Evolutionary conservation across 345 rosid species (phyloP), one percentile per base, ranked within the genome.

Genomic region (Pelargonium nanum): DNA sequence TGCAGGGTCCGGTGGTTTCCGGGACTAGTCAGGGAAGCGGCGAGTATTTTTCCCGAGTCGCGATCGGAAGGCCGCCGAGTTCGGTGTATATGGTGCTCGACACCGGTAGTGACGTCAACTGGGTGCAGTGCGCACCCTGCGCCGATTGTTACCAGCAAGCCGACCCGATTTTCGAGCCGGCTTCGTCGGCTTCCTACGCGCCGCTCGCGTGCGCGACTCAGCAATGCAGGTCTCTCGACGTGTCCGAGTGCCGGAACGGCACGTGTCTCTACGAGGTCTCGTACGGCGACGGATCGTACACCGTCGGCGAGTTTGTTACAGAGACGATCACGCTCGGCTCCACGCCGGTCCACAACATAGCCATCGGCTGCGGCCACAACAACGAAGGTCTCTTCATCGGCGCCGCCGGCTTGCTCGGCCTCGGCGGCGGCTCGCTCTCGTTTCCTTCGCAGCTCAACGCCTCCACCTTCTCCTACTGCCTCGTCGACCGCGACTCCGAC

Each of bases 81-180:
- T 75, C 74, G 19, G 81, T 78, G 12, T 86, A 88, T 60, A 64
- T 91, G 87, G 94, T 91, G 20, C 73, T 91, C 17, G 96, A 91
- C 67, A 86, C 91, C 0, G 98, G 96, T 10, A 91, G 98, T 30
- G 96, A 89, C 74, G 79, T 88, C n/a, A 85, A 78, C 72, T 89
- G 96, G 98, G 24, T 89, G 24, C 98, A 89, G 60, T 92, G 96
- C 58, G 71, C 88, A 0, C 98, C 98, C 62, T 86, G 98, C 77
- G 80, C 87, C 59, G 80, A 83, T 16, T 92, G 98, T 64, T 92
- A 89, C 81, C 86, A 74, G 67, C 98, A 92, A 63, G 60, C 91
- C 26, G 96, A 87, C 70, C 98, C 95, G 0, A 81, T 89, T 59
- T 92, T 85, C 70, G 84, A 87, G 55, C 98, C 98, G 0, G 48